Base-by-base conservation (phyloP, 495 filamentous ascomycete species). In the Talaromyces stipitatus region DNA sequence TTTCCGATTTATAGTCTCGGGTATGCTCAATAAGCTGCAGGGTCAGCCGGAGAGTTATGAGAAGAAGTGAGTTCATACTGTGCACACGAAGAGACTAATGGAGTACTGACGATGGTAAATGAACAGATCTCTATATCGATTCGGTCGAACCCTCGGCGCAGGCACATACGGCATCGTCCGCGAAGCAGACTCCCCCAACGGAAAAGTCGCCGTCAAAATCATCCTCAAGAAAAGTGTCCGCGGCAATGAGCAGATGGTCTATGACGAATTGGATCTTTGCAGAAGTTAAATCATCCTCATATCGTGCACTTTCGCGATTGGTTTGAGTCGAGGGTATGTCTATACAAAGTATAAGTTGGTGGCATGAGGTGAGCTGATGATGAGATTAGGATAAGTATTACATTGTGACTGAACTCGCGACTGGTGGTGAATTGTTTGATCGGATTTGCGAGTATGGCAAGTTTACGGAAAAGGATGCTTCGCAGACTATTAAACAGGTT, bases 141-240 rank as follows among this genome's bases (percentile, higher is more conserved):
- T 99, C 69, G 92, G 95, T 56, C 83, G 87, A 65, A 97, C 95
- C 22, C 79, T 99, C 38, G 94, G 94, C 66, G 94, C 94, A 48
- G 94, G 94, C 56, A 99, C 94, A 63, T 99, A 99, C 76, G 94
- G 94, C 61, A 97, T 99, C 65, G 94, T 99, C 61, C 84, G 94
- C 58, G 94, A 99, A 72, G 94, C 94, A 48, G 91, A 96, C 54
- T 77, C 83, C 52, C 80, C 85, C 22, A 82, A 80, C 12, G 88
- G 90, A 60, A 95, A 95, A 74, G 94, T 95, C 43, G 94, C 94
- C 18, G 80, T 99, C 69, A 99, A 99, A 80, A 97, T 99, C 68
- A 99, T 99, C 67, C 78, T 99, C 62, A 99, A 99, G 84, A 97
- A 96, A 75, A 97, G 96, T 75, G 94, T 99, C 65, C 90, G 90